Evolutionary conservation across 306 rosid species (phyloP), one percentile per base, ranked within the genome.

Genomic region (Sechiopsis laciniata): DNA sequence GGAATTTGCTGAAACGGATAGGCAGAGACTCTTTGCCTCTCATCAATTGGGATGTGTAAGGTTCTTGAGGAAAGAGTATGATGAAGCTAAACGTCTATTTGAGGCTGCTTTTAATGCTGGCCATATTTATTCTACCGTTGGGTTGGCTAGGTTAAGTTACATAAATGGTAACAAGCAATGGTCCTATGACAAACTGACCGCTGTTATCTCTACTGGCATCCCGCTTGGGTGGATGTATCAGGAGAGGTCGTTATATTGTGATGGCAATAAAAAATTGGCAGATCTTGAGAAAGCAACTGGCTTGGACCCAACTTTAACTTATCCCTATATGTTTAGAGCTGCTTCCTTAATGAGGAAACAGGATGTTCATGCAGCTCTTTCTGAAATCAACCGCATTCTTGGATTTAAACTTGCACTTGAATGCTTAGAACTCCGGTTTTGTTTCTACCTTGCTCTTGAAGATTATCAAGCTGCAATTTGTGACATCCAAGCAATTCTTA

Each of bases 341-440:
- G 90, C 95, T 29, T 79, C 88, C 64, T 80, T 84, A 80, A 89
- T 89, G 91, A 85, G 84, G 80, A 85, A 79, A 52, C 86, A 82
- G 56, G 82, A 87, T 78, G 82, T 78, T 85, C 81, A 88, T 78
- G 92, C 85, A 71, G 95, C 97, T 35, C 84, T 89, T 16, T 76
- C 82, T 6, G 96, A 92, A 82, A 88, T 92, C 55, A 92, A 89
- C 82, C 82, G 86, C 67, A 77, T 92, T 78, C 90, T 89, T 70
- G 92, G 97, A 77, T 92, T 92, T 76, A 92, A 88, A 85, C 94
- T 89, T 82, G 91, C 97, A 68, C 77, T 89, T 75, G 97, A 92
- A 74, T 92, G 97, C 80, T 86, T 92, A 83, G 97, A 92, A 78
- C 89, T 89, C 10, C 87, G 97, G 60, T 92, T 92, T 83, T 89